phyloP scores from a whole-genome alignment of 805 yeast genomes.

The Barnettozyma siamensis region DNA sequence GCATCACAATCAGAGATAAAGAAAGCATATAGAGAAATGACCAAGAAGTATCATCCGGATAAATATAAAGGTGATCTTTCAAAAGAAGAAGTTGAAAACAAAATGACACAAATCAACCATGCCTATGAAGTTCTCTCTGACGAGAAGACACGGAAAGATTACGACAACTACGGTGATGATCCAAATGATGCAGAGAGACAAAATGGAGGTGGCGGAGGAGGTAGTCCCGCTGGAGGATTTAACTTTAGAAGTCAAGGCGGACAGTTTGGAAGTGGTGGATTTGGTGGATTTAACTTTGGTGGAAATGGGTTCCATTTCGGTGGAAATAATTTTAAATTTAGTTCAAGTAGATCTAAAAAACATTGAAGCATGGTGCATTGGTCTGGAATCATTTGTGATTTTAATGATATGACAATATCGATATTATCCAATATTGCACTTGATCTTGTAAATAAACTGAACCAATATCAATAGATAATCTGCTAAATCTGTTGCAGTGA shows the following conservation, averaged over 20 bases:
- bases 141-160: conserved; percentile 54
- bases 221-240: conserved; percentile 5
- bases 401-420: too few relatives aligned
- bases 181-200: conserved; percentile 36
- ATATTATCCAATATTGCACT: too few relatives aligned
- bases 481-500: too few relatives aligned
- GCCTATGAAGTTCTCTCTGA: conserved; percentile 85
- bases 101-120: conserved; percentile 88
- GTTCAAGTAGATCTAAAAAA: not conserved
- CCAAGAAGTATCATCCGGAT: conserved; percentile 88
- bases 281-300: conserved; percentile 5
- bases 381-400: too few relatives aligned
- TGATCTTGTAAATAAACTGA: too few relatives aligned
- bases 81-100: conserved; percentile 64
- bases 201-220: conserved; percentile 4
- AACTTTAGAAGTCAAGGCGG: conserved; percentile 3
- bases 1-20: conserved; percentile 72
- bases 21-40: conserved; percentile 72
- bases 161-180: conserved; percentile 56
- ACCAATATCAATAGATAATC: too few relatives aligned
- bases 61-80: conserved; percentile 69
- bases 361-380: too few relatives aligned
- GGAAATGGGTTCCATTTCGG: not conserved
- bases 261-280: conserved; percentile 5
- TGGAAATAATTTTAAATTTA: not conserved